These are phyloP conservation scores for Penicillium sp. DNA, from an alignment of 2,329 filamentous ascomycete species.

Conservation along the genomic window DNA sequence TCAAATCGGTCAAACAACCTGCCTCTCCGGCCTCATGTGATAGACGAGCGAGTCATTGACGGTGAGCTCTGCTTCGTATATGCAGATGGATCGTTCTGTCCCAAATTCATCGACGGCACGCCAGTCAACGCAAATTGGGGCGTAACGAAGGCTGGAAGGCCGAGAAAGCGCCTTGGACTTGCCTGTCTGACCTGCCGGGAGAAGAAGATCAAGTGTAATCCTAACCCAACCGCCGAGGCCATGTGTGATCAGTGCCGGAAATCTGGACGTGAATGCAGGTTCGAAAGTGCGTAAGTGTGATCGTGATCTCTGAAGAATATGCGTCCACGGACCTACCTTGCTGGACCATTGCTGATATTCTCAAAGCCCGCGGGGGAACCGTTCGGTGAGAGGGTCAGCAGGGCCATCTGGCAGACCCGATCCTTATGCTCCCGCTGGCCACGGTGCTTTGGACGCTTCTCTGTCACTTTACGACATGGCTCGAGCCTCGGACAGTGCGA, in stretches of 20 bases:
- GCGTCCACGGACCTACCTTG: neutral
- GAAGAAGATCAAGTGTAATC: conserved; percentile 97
- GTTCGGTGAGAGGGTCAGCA: conserved; percentile 18
- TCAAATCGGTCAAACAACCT: conserved; percentile 10
- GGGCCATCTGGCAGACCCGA: conserved; percentile 19
- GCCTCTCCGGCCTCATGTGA: conserved; percentile 27
- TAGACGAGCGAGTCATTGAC: conserved; percentile 46
- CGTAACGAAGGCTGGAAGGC: conserved; percentile 86
- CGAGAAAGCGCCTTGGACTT: conserved; percentile 79
- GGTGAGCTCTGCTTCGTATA: conserved; percentile 78
- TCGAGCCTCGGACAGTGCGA: conserved; percentile 26
- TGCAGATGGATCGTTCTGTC: conserved; percentile 74
- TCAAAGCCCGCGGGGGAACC: conserved; percentile 30
- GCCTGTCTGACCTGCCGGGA: conserved; percentile 89
- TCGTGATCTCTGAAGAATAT: neutral
- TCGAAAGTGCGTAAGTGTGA: conserved; percentile 68
- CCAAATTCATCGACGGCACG: conserved; percentile 75
- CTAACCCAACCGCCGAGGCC: conserved; percentile 55
- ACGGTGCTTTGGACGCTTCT: conserved; percentile 18
- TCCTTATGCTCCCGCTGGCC: conserved; percentile 10
- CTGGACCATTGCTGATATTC: conserved; percentile 7
- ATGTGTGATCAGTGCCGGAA: conserved; percentile 84
- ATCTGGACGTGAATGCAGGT: conserved; percentile 74
- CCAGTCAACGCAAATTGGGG: conserved; percentile 86
- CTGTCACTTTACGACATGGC: conserved; percentile 24